A percentile compares a stretch with the other conserved stretches of the same genome.
These are phyloP conservation scores for Paramarasmius palmivorus DNA, from an alignment of 1,284 basidiomycete species.

Conservation along the genomic window DNA sequence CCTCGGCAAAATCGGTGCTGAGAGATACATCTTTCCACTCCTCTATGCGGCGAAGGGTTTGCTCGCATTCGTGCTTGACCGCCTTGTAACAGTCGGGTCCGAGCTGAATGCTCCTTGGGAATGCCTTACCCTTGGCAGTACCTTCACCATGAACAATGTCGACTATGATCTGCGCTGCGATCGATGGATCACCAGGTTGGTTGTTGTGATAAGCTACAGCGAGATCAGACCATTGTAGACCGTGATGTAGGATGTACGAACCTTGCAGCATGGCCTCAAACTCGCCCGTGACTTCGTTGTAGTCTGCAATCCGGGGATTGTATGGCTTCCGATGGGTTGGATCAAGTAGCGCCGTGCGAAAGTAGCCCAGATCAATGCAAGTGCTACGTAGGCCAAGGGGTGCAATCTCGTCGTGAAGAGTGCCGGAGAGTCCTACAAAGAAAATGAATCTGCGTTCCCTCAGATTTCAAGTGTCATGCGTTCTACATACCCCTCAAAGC, in stretches of 20 bases:
- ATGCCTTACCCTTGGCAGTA: constrained; percentile 20
- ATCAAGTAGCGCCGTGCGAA: constrained; percentile 39
- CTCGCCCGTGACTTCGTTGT: constrained; percentile 29
- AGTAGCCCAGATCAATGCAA: constrained; percentile 44
- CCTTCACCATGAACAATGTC: constrained; percentile 32
- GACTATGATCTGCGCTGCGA: constrained; percentile 27
- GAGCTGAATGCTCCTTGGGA: constrained; percentile 24
- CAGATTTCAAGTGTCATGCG: no score
- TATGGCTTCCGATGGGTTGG: constrained; percentile 30
- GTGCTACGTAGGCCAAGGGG: constrained; percentile 43
- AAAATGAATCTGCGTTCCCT: not conserved
- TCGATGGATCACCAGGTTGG: constrained; percentile 33
- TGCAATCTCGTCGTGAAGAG: constrained; percentile 38
- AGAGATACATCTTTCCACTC: constrained; percentile 27
- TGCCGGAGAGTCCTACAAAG: constrained; percentile 33
- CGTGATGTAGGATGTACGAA: constrained; percentile 7
- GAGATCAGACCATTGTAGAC: not conserved
- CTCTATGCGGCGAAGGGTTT: constrained; percentile 20
- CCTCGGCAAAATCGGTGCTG: constrained; percentile 17
- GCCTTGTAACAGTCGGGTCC: constrained; percentile 26
- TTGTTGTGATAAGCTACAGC: constrained; percentile 23
- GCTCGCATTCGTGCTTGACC: constrained; percentile 19
- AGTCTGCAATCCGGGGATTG: constrained; percentile 38
- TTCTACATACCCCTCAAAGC: constrained; percentile 1
- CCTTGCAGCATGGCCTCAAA: constrained; percentile 28